These are phyloP conservation scores for Luffa acutangula DNA, from an alignment of 306 rosid species.

Conservation along the genomic window DNA sequence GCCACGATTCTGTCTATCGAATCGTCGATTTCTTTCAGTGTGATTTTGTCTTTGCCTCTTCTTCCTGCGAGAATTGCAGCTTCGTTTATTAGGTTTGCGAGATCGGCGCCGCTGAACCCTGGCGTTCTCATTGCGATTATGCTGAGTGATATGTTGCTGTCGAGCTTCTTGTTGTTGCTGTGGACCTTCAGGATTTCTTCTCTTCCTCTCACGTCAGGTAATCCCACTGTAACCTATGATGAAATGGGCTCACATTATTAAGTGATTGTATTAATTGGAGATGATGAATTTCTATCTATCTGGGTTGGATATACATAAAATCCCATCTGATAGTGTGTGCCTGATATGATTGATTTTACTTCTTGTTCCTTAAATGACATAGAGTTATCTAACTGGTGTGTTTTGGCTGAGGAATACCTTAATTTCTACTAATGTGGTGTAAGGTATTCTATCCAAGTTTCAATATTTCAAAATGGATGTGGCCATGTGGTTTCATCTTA, in stretches of 20 bases:
- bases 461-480: not conserved
- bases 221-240: conserved; percentile 48
- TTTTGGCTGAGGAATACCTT: too few species aligned
- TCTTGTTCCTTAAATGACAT: too few species aligned
- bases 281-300: not conserved
- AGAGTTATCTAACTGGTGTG: too few species aligned
- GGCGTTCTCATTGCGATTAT: conserved; percentile 89
- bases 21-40: conserved; percentile 87
- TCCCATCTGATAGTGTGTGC: not conserved
- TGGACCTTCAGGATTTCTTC: conserved; percentile 71
- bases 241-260: not conserved
- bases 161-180: conserved; percentile 61
- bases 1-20: conserved; percentile 92
- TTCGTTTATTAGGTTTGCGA: conserved; percentile 87
- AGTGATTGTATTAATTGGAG: not conserved
- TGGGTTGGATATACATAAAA: not conserved
- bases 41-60: conserved; percentile 67
- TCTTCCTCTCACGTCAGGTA: conserved; percentile 68
- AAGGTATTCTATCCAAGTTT: not conserved
- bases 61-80: conserved; percentile 90
- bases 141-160: conserved; percentile 37
- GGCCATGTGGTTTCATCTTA: not conserved
- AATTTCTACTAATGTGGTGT: too few species aligned
- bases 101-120: conserved; percentile 96
- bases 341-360: not conserved